A percentile compares a stretch with the other conserved stretches of the same genome.
Evolutionary conservation across 371 early-diverging fungal species (phyloP).

Genomic region (Paraphysoderma sedebokerense): DNA sequence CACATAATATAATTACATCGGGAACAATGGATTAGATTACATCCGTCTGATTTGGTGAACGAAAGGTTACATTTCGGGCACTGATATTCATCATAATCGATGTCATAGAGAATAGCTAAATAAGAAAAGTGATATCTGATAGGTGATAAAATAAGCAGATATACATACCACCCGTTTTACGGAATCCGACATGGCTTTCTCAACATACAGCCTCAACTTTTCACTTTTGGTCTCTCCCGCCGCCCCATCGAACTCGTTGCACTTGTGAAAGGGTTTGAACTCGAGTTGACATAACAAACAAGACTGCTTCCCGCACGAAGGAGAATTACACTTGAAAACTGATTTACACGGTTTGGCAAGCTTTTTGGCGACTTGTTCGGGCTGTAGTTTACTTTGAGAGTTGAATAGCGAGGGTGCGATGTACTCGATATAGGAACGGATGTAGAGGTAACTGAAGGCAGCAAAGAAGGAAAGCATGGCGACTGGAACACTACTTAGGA

Average conservation of each 20-base stretch:
- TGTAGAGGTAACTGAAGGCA: no score
- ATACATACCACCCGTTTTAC: slow-evolving; percentile 10
- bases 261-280: slow-evolving; percentile 8
- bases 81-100: slow-evolving; percentile 2
- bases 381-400: no score
- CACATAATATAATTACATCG: slow-evolving; percentile 12
- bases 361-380: no score
- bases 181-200: slow-evolving; percentile 11
- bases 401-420: no score
- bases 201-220: slow-evolving; percentile 11
- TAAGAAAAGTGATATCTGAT: no score
- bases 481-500: no score
- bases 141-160: background rate
- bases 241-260: no score
- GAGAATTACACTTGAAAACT: slow-evolving; percentile 8
- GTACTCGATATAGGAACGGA: no score
- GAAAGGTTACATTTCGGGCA: slow-evolving; percentile 10
- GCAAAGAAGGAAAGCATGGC: no score
- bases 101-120: no score
- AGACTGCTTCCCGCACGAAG: slow-evolving; percentile 3
- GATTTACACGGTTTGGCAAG: background rate
- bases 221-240: no score
- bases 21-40: slow-evolving; percentile 15
- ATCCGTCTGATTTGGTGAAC: slow-evolving; percentile 12
- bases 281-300: slow-evolving; percentile 8